Conservation (phyloP, 192 early-diverging fungal species). For the Entomortierella parvispora region DNA sequence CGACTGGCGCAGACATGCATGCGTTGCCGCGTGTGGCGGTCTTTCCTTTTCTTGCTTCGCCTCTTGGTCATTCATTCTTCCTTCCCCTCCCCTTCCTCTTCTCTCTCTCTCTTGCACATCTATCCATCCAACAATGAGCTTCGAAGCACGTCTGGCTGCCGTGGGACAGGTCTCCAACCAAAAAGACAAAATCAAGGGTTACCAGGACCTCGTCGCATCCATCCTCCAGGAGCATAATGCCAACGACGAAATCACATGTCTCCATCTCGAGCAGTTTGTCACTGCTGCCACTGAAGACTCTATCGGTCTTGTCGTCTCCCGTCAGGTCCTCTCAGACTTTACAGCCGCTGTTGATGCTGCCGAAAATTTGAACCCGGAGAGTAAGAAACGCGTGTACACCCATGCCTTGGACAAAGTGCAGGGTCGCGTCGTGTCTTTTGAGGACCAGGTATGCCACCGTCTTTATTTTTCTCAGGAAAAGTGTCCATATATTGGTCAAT, state of each 20-base stretch:
- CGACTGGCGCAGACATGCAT: no score
- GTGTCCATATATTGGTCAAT: no score
- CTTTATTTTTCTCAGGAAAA: neutral
- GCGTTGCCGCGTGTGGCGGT: no score
- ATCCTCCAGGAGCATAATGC: constrained; percentile 18
- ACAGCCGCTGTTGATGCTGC: constrained; percentile 66
- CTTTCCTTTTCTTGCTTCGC: no score
- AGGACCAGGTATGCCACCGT: constrained; percentile 73
- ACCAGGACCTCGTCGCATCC: constrained; percentile 43
- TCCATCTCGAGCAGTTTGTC: constrained; percentile 51
- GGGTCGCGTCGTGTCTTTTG: constrained; percentile 81
- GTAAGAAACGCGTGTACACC: constrained; percentile 68
- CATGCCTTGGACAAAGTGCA: constrained; percentile 76
- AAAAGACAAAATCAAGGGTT: constrained; percentile 53
- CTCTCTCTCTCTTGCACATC: neutral
- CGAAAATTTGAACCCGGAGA: constrained; percentile 39
- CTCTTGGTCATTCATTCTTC: no score
- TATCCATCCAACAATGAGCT: constrained; percentile 20
- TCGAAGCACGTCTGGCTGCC: constrained; percentile 25
- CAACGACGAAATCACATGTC: constrained; percentile 3
- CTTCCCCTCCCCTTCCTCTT: constrained; percentile 3
- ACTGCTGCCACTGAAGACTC: constrained; percentile 71
- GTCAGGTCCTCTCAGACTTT: constrained; percentile 81
- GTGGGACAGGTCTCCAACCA: constrained; percentile 42
- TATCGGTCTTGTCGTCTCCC: constrained; percentile 78